Evolutionary conservation across 108 stramenopile genomes (phyloP), one percentile per base, ranked within the genome.

Genomic region (Conticribra guillardii): DNA sequence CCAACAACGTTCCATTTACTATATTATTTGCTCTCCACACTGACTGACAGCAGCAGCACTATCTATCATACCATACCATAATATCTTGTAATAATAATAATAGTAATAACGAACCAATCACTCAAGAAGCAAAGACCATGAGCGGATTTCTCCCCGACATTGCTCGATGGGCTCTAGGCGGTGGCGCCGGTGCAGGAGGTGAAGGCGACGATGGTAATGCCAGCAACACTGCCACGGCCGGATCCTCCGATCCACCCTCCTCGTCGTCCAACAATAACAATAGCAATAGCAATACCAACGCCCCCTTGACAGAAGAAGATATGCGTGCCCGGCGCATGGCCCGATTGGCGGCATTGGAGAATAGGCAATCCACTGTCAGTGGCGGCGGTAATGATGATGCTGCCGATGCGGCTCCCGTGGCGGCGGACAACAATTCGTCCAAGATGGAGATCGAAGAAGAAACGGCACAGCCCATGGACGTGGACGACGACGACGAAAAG

Each of bases 281-380:
- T 47, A 62, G 47, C 59, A 49, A 31, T 53, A 11, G 64, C 47
- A 30, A 56, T 54, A 34, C 82, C 17, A 24, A 29, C 15, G 68
- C 84, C 19, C 70, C 69, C 0, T 37, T 87, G 24, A 71, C 85
- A 0, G 88, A 91, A 53, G 82, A 88, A 31, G 93, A 94, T 64
- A 84, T 94, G 63, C 84, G 93, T 28, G 93, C 85, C 11, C 85
- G 84, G 48, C 87, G 93, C 22, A 71, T 94, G 73, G 90, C 89
- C 7, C 67, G 89, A 60, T 80, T 94, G 76, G 84, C 69, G 14
- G 72, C 74, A 14, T 45, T 77, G 57, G 74, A 71, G 15, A 76
- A 63, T 31, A 27, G 58, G 55, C 23, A 7, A 21, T 27, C 19
- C 7, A 15, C 29, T 1, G 37, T 51, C 14, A 33, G 49, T 0